These are phyloP conservation scores for Kernera saxatilis DNA, from an alignment of 345 rosid genomes.

Conservation along the genomic window DNA sequence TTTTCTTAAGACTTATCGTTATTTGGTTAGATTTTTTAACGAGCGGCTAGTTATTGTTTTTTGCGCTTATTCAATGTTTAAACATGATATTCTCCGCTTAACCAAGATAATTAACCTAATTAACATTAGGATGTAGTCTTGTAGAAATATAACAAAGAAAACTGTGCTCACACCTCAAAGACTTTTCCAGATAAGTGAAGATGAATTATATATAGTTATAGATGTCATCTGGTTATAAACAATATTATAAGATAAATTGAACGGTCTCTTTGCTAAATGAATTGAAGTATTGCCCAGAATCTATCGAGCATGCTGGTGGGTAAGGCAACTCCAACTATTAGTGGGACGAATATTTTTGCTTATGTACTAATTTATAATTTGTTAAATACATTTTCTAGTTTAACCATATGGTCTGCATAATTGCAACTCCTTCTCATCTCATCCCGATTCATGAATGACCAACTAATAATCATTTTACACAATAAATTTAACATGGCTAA, in stretches of 20 bases:
- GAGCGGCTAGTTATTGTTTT: neutral
- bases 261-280: constrained; percentile 1
- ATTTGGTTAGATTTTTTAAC: neutral
- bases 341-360: neutral
- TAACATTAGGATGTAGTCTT: neutral
- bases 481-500: neutral
- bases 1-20: neutral
- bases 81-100: neutral
- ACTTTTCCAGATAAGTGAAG: neutral
- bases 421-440: neutral
- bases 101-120: neutral
- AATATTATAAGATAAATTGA: neutral
- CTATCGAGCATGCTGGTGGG: constrained; percentile 25
- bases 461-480: neutral
- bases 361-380: neutral
- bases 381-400: neutral
- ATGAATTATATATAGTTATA: neutral
- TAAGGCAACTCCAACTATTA: constrained; percentile 20
- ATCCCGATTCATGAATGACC: constrained; percentile 17
- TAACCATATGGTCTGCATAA: neutral
- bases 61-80: neutral
- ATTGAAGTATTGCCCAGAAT: neutral
- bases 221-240: neutral
- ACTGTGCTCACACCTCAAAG: neutral
- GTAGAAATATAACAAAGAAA: neutral